phyloP scores from a whole-genome alignment of 225 moss, liverwort and hornwort species.

The Sphagnum tenellum region DNA sequence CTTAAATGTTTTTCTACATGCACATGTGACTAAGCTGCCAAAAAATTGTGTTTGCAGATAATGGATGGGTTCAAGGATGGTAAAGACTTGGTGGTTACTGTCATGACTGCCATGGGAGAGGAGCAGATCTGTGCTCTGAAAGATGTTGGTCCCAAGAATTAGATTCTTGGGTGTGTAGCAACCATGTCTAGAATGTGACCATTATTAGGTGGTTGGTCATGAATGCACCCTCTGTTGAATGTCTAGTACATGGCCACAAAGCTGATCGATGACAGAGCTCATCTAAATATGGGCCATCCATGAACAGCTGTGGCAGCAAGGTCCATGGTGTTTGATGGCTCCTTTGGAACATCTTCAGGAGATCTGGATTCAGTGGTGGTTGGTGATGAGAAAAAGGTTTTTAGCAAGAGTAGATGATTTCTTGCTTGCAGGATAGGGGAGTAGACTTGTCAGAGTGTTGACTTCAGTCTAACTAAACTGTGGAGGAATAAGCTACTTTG shows the following conservation, averaged over 20 bases:
- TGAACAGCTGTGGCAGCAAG: slow-evolving; percentile 19
- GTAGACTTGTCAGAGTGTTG: slow-evolving; percentile 23
- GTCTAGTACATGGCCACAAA: slow-evolving; percentile 29
- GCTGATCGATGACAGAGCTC: slow-evolving; percentile 31
- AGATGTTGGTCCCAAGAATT: slow-evolving; percentile 79
- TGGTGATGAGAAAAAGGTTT: slow-evolving; percentile 20
- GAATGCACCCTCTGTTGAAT: slow-evolving; percentile 28
- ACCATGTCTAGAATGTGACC: slow-evolving; percentile 5
- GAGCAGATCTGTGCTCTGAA: slow-evolving; percentile 96
- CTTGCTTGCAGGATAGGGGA: slow-evolving; percentile 17
- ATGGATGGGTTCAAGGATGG: slow-evolving; percentile 83
- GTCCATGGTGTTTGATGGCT: slow-evolving; percentile 11
- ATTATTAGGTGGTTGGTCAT: slow-evolving; percentile 9
- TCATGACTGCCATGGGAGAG: slow-evolving; percentile 96
- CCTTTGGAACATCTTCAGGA: slow-evolving; percentile 15
- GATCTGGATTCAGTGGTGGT: slow-evolving; percentile 12
- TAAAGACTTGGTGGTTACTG: slow-evolving; percentile 88
- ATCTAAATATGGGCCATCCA: slow-evolving; percentile 22
- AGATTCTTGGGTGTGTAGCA: slow-evolving; percentile 4
- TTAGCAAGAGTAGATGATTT: slow-evolving; percentile 19
- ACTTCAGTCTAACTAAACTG: slow-evolving; percentile 40
- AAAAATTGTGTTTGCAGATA: slow-evolving; percentile 29
- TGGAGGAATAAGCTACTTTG: slow-evolving; percentile 28
- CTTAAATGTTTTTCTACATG: too few relatives aligned
- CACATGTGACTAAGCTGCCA: too few relatives aligned